Base-by-base conservation (phyloP, 2,329 filamentous ascomycete species). In the Venturiaceae sp. region DNA sequence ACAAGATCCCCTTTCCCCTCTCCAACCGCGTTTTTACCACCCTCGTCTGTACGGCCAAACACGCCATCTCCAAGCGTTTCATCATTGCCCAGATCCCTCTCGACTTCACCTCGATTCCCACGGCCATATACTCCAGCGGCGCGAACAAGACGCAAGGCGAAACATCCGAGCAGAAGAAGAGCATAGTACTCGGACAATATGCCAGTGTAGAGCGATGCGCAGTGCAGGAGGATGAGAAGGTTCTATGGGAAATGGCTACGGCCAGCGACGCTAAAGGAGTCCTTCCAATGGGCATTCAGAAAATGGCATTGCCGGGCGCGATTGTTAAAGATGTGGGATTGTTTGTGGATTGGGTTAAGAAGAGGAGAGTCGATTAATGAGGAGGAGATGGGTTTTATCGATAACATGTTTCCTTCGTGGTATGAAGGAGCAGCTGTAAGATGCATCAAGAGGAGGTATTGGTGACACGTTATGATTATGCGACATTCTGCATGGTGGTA, bases 191-290 rank as follows among this genome's bases (percentile, higher is more conserved):
- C 32, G 87, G 81, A 3, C 74, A 75, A 9, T 90, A 90, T 65
- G 81, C 77, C 30, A 85, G 83, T 62, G 75, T 90, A 1, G 87
- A 91, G 73, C 73, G 81, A 50, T 72, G 87, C 34, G 72, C 78
- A 58, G 73, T 36, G 13, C 53, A 58, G 3, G 60, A 36, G 13
- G 58, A 57, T 9, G 60, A 32, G 13, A 33, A 71, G 5, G 77
- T 88, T 52, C 84, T 87, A 69, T 94, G 88, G 88, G 75, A 86
- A 60, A 92, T 92, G 86, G 86, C 83, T 8, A 92, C 88, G 9
- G 81, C 84, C 11, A 87, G 84, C 60, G 82, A 92, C 68, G 88
- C 88, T 0, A 78, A 78, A 57, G 88, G 88, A 0, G 70, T 79
- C 30, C 66, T 92, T 58, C 88, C 88, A 0, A 75, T 79, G 67